Conservation (phyloP, 1,139 yeast genomes). For the Insectozyma bohioensis region DNA sequence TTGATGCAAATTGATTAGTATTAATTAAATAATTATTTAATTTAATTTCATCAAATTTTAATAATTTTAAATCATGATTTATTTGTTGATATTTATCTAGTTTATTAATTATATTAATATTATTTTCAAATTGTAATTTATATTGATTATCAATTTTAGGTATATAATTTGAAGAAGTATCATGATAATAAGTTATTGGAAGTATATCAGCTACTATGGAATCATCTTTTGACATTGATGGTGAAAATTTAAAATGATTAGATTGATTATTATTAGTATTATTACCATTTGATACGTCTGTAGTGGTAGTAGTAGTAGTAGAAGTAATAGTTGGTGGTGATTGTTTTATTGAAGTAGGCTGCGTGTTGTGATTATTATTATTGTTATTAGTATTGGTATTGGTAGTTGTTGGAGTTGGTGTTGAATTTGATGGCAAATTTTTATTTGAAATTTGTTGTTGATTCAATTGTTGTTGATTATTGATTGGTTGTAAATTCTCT, state of each 20-base stretch:
- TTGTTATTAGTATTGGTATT: not conserved
- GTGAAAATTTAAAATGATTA: constrained; percentile 2
- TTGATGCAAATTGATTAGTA: constrained; percentile 28
- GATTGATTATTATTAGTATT: constrained; percentile 3
- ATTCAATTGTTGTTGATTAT: constrained; percentile 1
- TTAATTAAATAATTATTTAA: constrained; percentile 25
- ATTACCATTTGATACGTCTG: not conserved
- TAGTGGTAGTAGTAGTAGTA: not conserved
- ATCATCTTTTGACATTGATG: constrained; percentile 3
- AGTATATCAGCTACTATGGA: constrained; percentile 12
- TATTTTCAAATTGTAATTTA: constrained; percentile 23
- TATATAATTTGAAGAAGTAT: not conserved
- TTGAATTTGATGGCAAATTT: not conserved
- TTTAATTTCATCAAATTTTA: constrained; percentile 29
- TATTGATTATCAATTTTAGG: constrained; percentile 14
- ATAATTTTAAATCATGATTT: constrained; percentile 26
- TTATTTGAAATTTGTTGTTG: constrained; percentile 2
- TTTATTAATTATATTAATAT: constrained; percentile 25
- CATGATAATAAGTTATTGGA: constrained; percentile 5
- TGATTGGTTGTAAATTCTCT: not conserved
- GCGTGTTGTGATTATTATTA: not conserved
- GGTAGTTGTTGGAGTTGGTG: constrained; percentile 2
- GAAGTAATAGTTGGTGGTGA: no score
- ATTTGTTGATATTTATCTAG: constrained; percentile 29
- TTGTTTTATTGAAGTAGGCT: no score